A percentile compares a stretch with the other conserved stretches of the same genome.
Conservation (phyloP, 208 protist genomes). For the Acanthamoeba quina region DNA sequence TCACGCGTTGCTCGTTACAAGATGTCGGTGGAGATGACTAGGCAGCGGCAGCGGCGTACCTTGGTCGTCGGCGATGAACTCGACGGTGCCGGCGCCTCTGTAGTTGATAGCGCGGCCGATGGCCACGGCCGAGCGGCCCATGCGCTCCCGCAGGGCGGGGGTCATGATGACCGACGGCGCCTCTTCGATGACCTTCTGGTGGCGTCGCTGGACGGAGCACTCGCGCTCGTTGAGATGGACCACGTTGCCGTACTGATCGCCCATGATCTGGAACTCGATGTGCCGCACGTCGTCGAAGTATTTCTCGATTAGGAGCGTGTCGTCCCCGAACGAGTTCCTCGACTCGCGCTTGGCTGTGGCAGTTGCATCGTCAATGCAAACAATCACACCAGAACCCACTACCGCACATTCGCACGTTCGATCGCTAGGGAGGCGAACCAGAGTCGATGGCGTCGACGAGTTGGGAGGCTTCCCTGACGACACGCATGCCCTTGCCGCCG, state of each 20-base stretch:
- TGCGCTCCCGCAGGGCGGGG: constrained; percentile 85
- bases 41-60: background rate
- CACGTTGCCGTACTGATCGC: constrained; percentile 93
- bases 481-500: constrained; percentile 86
- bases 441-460: constrained; percentile 47
- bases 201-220: constrained; percentile 96
- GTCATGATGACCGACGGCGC: constrained; percentile 71
- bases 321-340: constrained; percentile 94
- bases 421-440: constrained; percentile 30
- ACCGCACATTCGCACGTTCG: no score
- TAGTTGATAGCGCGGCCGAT: constrained; percentile 94
- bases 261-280: constrained; percentile 91
- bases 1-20: no score
- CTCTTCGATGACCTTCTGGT: constrained; percentile 94
- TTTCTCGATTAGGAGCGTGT: constrained; percentile 95
- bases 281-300: constrained; percentile 90
- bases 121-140: constrained; percentile 92
- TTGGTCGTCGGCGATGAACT: constrained; percentile 97
- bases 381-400: no score
- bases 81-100: constrained; percentile 97
- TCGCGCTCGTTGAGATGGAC: constrained; percentile 96
- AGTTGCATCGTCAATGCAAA: no score
- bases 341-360: constrained; percentile 92
- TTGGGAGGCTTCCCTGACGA: background rate
- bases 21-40: no score